A percentile compares a stretch with the other conserved stretches of the same genome.
phyloP scores from a whole-genome alignment of 305 asterid genomes.

The Solanum chacoense region DNA sequence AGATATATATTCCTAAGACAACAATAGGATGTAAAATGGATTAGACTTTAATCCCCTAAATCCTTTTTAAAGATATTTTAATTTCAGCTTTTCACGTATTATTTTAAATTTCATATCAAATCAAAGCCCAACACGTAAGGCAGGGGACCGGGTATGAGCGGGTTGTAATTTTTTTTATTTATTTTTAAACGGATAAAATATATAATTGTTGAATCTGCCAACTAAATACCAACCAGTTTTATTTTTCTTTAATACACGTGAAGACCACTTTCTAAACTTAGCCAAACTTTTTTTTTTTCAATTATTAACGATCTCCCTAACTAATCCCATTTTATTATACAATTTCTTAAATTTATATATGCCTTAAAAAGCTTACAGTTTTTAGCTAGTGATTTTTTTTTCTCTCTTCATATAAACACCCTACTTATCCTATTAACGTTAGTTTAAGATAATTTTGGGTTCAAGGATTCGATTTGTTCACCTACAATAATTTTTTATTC shows the following conservation, averaged over 20 bases:
- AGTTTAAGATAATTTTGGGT: not conserved
- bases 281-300: not conserved
- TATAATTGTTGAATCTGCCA: not conserved
- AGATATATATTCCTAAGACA: not conserved
- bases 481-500: not conserved
- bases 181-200: not conserved
- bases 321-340: not conserved
- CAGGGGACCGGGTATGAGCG: not conserved
- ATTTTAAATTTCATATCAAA: not conserved
- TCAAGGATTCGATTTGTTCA: not conserved
- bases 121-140: not conserved
- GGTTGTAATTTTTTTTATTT: not conserved
- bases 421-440: not conserved
- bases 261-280: not conserved
- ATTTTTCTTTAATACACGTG: not conserved
- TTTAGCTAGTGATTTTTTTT: not conserved
- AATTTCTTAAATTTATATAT: not conserved
- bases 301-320: not conserved
- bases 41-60: not conserved
- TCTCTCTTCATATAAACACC: not conserved
- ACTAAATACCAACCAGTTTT: not conserved
- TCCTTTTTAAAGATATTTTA: not conserved
- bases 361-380: too few relatives aligned
- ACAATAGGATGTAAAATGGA: not conserved
- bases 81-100: too few relatives aligned